A percentile compares a stretch with the other conserved stretches of the same genome.
phyloP scores from a whole-genome alignment of 2,329 filamentous ascomycete species.

The Diplodia scrobiculata region DNA sequence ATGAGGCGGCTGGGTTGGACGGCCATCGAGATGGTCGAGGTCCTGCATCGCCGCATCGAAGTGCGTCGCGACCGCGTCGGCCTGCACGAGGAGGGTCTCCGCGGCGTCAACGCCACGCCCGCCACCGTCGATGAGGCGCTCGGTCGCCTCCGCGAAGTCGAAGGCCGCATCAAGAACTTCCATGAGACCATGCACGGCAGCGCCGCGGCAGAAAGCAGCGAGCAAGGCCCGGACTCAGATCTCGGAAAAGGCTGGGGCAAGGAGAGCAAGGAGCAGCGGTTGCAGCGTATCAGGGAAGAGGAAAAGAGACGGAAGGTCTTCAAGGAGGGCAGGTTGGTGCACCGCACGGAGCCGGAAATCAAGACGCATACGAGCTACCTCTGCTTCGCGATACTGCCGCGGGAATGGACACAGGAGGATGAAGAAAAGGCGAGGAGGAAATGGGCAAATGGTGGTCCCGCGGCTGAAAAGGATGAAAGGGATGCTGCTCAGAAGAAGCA shows the following conservation, averaged over 20 bases:
- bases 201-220: slow-evolving; percentile 41
- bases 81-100: slow-evolving; percentile 65
- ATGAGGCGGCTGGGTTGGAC: slow-evolving; percentile 84
- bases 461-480: not conserved
- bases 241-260: slow-evolving; percentile 32
- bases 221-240: slow-evolving; percentile 35
- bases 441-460: slow-evolving; percentile 13
- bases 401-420: slow-evolving; percentile 80
- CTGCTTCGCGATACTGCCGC: slow-evolving; percentile 86
- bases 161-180: slow-evolving; percentile 67
- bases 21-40: slow-evolving; percentile 90
- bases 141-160: slow-evolving; percentile 69
- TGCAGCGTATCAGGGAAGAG: slow-evolving; percentile 40
- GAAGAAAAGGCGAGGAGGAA: slow-evolving; percentile 64
- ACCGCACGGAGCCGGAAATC: slow-evolving; percentile 81
- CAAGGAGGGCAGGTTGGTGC: slow-evolving; percentile 69
- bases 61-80: slow-evolving; percentile 80
- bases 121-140: slow-evolving; percentile 80
- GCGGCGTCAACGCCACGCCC: slow-evolving; percentile 69
- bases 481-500: slow-evolving; percentile 4
- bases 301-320: slow-evolving; percentile 58
- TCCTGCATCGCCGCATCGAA: slow-evolving; percentile 76
- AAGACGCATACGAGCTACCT: slow-evolving; percentile 98
- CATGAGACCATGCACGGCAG: slow-evolving; percentile 54
- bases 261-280: slow-evolving; percentile 34